Conservation (phyloP, 164 flowering plant genomes). For the Nymphaea thermarum region DNA sequence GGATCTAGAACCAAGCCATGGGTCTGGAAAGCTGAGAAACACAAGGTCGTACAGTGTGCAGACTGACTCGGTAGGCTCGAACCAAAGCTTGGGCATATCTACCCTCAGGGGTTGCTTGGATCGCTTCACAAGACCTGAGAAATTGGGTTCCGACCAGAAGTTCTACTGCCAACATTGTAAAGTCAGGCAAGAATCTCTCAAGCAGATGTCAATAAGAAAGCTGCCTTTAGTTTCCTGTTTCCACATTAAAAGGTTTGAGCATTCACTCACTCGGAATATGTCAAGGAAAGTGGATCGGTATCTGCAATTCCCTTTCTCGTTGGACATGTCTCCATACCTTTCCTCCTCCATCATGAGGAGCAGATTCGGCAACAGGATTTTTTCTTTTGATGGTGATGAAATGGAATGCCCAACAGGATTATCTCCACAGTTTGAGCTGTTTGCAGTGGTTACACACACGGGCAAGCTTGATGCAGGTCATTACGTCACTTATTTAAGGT, state of each 20-base stretch:
- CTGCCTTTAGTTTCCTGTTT: conserved; percentile 85
- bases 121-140: conserved; percentile 75
- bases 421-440: conserved; percentile 77
- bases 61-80: conserved; percentile 22
- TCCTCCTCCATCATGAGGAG: conserved; percentile 78
- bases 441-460: conserved; percentile 79
- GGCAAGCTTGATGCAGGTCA: conserved; percentile 86
- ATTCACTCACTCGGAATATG: conserved; percentile 61
- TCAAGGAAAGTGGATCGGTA: conserved; percentile 78
- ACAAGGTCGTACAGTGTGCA: conserved; percentile 41
- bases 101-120: conserved; percentile 73
- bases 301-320: conserved; percentile 74
- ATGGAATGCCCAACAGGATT: conserved; percentile 32
- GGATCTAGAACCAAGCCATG: conserved; percentile 61
- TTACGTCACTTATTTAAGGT: conserved; percentile 64
- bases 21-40: conserved; percentile 24
- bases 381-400: conserved; percentile 54
- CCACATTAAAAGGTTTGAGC: conserved; percentile 91
- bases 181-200: conserved; percentile 77
- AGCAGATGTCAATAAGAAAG: conserved; percentile 85
- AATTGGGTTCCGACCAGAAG: conserved; percentile 71
- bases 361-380: conserved; percentile 66
- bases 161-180: conserved; percentile 82
- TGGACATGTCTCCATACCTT: conserved; percentile 82
- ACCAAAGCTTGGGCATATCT: conserved; percentile 33